A percentile compares a stretch with the other conserved stretches of the same genome.
phyloP scores from a whole-genome alignment of 148 eudicot species.

The Amaranthus cruentus region DNA sequence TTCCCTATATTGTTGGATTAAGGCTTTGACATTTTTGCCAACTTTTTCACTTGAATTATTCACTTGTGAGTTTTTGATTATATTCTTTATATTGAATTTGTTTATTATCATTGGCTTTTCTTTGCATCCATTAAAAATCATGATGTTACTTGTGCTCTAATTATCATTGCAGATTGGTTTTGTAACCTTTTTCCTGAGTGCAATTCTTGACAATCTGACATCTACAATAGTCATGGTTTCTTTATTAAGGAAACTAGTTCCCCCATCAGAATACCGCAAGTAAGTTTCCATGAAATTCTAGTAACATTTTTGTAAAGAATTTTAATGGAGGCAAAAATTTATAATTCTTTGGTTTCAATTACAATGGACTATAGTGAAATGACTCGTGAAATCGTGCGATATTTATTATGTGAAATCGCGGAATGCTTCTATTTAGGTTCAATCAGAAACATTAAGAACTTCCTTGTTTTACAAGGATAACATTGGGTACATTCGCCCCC shows the following conservation, averaged over 20 bases:
- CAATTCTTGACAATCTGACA: constrained; percentile 95
- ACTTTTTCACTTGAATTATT: not conserved
- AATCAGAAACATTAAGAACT: too few species aligned
- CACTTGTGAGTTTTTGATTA: not conserved
- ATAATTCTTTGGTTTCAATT: too few species aligned
- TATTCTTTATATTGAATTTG: not conserved
- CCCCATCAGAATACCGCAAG: constrained; percentile 96
- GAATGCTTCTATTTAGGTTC: too few species aligned
- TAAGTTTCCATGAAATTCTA: constrained; percentile 30
- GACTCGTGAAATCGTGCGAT: too few species aligned
- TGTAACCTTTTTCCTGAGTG: constrained; percentile 89
- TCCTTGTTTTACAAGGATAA: too few species aligned
- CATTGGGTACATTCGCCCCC: too few species aligned
- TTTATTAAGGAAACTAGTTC: constrained; percentile 77
- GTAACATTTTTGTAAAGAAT: not conserved
- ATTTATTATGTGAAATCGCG: too few species aligned
- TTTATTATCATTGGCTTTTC: not conserved
- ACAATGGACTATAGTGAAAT: too few species aligned
- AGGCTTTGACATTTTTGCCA: not conserved
- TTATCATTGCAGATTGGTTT: constrained; percentile 78
- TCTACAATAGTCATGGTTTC: constrained; percentile 98
- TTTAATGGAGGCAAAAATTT: too few species aligned
- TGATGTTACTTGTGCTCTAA: constrained; percentile 3
- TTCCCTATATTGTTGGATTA: too few species aligned
- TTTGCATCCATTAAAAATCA: not conserved